Percentiles rank a stretch among this genome's conserved stretches.
Conservation (phyloP, 306 rosid genomes). For the Sechiopsis laciniata region DNA sequence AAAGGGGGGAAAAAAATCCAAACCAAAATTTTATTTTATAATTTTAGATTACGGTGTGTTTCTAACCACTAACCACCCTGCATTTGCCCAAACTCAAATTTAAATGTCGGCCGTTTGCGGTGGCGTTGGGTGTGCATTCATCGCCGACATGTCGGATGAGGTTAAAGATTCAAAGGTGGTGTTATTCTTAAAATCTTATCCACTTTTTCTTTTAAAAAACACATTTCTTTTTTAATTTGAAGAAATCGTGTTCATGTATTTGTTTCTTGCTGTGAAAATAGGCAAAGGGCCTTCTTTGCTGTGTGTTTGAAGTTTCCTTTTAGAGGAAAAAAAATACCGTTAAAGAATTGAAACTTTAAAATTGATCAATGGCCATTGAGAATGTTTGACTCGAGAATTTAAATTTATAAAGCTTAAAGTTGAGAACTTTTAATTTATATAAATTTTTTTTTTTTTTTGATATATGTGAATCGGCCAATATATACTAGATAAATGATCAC, state of each 20-base stretch:
- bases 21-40: background rate
- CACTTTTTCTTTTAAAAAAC: background rate
- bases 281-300: background rate
- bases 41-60: conserved; percentile 14
- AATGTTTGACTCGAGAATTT: background rate
- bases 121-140: conserved; percentile 3
- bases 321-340: background rate
- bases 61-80: conserved; percentile 9
- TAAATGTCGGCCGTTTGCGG: conserved; percentile 17
- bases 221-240: background rate
- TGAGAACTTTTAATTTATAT: too few relatives aligned
- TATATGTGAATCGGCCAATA: too few relatives aligned
- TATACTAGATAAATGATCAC: too few relatives aligned
- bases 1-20: background rate
- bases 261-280: background rate
- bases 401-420: background rate
- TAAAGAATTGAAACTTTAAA: background rate
- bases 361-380: background rate
- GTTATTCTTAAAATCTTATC: conserved; percentile 15
- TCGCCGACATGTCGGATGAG: conserved; percentile 19
- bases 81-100: background rate
- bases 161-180: conserved; percentile 7
- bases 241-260: background rate
- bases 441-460: too few relatives aligned
- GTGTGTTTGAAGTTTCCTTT: background rate